Evolutionary conservation across 2,329 filamentous ascomycete genomes (phyloP).

Genomic region (Curvularia hawaiiensis): DNA sequence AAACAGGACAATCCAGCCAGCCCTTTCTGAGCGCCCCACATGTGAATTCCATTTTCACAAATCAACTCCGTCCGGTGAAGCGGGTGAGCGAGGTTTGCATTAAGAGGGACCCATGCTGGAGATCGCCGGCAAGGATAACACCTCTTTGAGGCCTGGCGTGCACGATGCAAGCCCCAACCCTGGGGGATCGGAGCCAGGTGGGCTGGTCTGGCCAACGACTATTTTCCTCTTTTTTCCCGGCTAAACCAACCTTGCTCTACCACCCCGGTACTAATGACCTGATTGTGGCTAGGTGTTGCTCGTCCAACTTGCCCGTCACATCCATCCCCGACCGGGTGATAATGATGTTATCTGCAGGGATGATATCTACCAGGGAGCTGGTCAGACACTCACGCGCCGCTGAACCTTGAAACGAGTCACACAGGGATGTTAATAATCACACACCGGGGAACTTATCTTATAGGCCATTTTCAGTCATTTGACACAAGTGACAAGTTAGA

Average conservation of each 20-base stretch:
- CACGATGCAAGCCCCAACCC: slow-evolving; percentile 15
- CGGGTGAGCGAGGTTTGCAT: slow-evolving; percentile 2
- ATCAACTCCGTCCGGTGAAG: slow-evolving; percentile 3
- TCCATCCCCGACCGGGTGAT: neutral
- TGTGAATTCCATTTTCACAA: neutral
- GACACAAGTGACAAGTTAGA: neutral
- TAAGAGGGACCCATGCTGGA: slow-evolving; percentile 7
- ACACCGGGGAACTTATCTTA: neutral
- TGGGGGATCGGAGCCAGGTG: slow-evolving; percentile 10
- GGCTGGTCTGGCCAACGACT: slow-evolving; percentile 3
- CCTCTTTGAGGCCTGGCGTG: slow-evolving; percentile 9
- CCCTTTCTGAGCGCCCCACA: neutral
- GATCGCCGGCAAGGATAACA: neutral
- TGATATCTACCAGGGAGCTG: neutral
- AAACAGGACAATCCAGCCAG: neutral
- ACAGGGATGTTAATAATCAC: neutral
- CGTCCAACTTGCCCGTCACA: neutral
- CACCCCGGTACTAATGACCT: neutral
- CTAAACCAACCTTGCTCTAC: slow-evolving; percentile 1
- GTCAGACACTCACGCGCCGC: slow-evolving; percentile 1
- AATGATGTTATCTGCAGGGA: slow-evolving; percentile 1
- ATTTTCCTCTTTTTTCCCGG: neutral
- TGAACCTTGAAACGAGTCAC: neutral
- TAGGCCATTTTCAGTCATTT: neutral
- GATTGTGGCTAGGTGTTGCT: neutral